A percentile compares a stretch with the other conserved stretches of the same genome.
Evolutionary conservation across 345 rosid species (phyloP).

Genomic region (Salix purpurea): DNA sequence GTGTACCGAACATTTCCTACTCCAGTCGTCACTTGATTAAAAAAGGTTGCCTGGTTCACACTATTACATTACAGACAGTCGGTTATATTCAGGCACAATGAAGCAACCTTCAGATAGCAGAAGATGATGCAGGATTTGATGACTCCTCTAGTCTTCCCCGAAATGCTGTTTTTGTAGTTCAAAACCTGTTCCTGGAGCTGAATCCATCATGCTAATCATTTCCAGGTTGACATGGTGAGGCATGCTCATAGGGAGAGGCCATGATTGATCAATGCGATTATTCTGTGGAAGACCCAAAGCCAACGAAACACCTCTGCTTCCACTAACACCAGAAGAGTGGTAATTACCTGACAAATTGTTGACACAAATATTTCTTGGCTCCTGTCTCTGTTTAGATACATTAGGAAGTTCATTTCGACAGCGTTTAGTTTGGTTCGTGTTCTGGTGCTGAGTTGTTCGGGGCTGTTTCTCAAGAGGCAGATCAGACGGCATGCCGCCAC

Average conservation of each 20-base stretch:
- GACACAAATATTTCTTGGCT: background rate
- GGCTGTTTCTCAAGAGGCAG: background rate
- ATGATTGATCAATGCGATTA: slow-evolving; percentile 9
- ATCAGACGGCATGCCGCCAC: slow-evolving; percentile 6
- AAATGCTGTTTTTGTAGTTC: slow-evolving; percentile 1
- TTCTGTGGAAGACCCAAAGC: slow-evolving; percentile 26
- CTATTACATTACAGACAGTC: background rate
- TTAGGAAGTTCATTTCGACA: slow-evolving; percentile 2
- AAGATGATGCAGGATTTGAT: background rate
- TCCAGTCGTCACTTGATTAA: background rate
- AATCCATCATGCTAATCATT: slow-evolving; percentile 6
- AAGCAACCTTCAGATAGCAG: background rate
- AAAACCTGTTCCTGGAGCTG: background rate
- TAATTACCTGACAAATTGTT: background rate
- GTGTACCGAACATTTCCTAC: background rate
- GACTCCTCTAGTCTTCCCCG: background rate
- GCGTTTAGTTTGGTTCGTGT: slow-evolving; percentile 12
- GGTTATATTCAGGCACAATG: background rate
- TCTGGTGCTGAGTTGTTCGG: background rate
- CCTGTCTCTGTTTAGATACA: slow-evolving; percentile 1
- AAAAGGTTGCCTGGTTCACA: background rate
- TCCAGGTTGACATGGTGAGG: slow-evolving; percentile 5
- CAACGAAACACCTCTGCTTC: slow-evolving; percentile 15
- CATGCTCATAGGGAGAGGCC: slow-evolving; percentile 4
- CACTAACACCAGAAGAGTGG: background rate